Conservation (phyloP, 768 basidiomycete species). For the Trametes cubensis region DNA sequence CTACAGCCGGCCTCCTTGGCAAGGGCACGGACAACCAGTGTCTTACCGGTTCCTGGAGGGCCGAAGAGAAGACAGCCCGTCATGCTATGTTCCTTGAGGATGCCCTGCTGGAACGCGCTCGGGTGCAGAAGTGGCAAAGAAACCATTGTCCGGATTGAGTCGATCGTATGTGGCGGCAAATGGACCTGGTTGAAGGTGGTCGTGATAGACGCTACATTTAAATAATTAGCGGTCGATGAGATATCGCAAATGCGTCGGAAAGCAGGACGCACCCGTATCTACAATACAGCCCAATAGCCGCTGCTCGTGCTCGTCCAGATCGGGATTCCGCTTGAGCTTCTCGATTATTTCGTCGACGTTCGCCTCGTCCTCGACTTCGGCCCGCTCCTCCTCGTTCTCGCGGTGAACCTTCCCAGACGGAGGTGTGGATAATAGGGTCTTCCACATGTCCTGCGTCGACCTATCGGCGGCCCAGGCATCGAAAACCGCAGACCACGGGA, state of each 20-base stretch:
- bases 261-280: constrained; percentile 58
- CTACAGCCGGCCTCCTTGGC: constrained; percentile 93
- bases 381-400: constrained; percentile 35
- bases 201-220: constrained; percentile 60
- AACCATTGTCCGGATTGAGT: constrained; percentile 89
- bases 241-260: background rate
- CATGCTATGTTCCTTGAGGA: constrained; percentile 90
- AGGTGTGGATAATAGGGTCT: constrained; percentile 61
- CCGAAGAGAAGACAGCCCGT: constrained; percentile 91
- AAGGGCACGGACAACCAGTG: constrained; percentile 83
- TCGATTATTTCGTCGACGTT: constrained; percentile 73
- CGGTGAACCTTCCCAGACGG: constrained; percentile 39
- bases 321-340: constrained; percentile 69
- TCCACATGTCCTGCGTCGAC: constrained; percentile 53
- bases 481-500: constrained; percentile 70
- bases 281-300: constrained; percentile 84
- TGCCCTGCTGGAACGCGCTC: constrained; percentile 83
- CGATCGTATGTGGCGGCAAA: constrained; percentile 84
- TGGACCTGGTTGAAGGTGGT: constrained; percentile 90
- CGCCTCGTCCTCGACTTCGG: constrained; percentile 40
- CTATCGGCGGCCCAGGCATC: constrained; percentile 66
- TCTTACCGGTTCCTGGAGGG: constrained; percentile 93
- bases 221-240: constrained; percentile 19
- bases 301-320: constrained; percentile 81
- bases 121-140: constrained; percentile 88